Evolutionary conservation across 495 filamentous ascomycete species (phyloP).

Genomic region (Amniculicola lignicola): DNA sequence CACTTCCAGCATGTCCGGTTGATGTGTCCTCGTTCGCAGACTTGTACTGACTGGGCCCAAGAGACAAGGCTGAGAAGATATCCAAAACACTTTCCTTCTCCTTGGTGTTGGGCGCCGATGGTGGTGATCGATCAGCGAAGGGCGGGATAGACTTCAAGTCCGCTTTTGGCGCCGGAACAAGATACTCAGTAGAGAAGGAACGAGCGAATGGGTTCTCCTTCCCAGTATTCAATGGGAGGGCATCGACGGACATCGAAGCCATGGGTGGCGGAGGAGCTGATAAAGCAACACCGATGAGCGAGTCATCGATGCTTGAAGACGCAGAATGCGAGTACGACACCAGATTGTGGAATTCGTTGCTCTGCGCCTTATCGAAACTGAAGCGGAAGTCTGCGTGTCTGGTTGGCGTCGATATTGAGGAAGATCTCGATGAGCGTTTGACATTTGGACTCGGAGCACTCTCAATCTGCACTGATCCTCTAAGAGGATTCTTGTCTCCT

Average conservation of each 20-base stretch:
- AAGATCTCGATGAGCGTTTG: neutral
- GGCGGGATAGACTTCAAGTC: neutral
- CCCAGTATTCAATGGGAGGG: neutral
- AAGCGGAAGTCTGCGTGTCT: conserved; percentile 18
- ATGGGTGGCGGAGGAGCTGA: conserved; percentile 1
- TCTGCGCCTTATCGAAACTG: conserved; percentile 9
- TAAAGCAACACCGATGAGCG: conserved; percentile 12
- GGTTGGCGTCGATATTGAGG: conserved; percentile 2
- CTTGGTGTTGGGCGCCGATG: neutral
- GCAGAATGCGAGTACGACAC: neutral
- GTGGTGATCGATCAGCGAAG: neutral
- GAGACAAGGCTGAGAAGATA: conserved; percentile 5
- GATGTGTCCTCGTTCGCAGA: neutral
- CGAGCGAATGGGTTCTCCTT: neutral
- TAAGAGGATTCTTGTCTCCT: conserved; percentile 7
- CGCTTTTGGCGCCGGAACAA: neutral
- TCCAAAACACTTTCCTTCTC: neutral
- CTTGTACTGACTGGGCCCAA: neutral
- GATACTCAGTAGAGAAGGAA: conserved; percentile 1
- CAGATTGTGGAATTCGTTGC: neutral
- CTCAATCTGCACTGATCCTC: conserved; percentile 4
- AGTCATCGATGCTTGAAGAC: neutral
- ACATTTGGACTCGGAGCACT: neutral
- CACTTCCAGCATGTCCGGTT: neutral
- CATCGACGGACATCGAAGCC: neutral